A percentile compares a stretch with the other conserved stretches of the same genome.
These are phyloP conservation scores for Fraxinus latifolia DNA, from an alignment of 305 asterid species.

Conservation along the genomic window DNA sequence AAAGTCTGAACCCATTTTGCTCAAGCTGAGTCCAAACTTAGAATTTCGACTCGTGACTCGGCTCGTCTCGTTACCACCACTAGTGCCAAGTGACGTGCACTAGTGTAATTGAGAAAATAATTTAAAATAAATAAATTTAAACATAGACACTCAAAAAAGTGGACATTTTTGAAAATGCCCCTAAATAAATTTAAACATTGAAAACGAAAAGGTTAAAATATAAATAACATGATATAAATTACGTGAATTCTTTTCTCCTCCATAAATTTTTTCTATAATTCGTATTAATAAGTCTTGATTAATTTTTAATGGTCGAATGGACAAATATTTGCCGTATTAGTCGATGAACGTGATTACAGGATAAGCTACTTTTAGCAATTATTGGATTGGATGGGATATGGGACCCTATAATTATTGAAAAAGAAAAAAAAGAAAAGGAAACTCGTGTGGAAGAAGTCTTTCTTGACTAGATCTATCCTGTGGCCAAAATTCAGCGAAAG, in stretches of 20 bases:
- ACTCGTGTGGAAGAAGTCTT: no score
- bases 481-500: no score
- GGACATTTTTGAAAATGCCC: no score
- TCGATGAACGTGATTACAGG: neutral
- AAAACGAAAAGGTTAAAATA: neutral
- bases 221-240: neutral
- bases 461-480: no score
- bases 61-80: no score
- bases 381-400: neutral
- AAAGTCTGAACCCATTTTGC: no score
- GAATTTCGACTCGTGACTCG: no score
- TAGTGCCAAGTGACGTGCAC: neutral
- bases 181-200: neutral
- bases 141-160: no score
- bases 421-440: no score
- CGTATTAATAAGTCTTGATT: neutral
- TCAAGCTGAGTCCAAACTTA: no score
- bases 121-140: neutral
- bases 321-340: no score
- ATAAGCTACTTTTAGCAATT: neutral
- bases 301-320: neutral
- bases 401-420: no score
- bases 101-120: neutral
- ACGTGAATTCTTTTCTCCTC: neutral
- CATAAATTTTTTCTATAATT: neutral